Base-by-base conservation (phyloP, 306 rosid species). In the Senna siamea region DNA sequence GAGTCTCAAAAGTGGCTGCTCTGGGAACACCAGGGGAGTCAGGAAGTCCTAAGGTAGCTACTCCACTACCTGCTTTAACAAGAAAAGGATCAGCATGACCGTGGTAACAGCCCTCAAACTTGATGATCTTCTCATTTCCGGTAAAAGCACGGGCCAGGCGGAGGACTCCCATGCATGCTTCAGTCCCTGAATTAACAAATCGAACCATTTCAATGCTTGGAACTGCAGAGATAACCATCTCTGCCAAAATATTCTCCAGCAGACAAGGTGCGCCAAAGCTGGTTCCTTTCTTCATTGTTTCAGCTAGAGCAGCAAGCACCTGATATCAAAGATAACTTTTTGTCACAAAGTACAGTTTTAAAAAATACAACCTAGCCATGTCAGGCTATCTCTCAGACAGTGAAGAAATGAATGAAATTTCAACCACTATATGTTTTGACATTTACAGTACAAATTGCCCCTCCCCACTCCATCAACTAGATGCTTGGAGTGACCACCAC, bases 21-120 rank as follows among this genome's bases (percentile, higher is more conserved):
- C 60, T 87, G 1, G 99, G 99, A 46, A 94, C 99, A 60, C 96
- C 99, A 5, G 99, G 99, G 37, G 99, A 92, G 75, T 94, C 97
- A 5, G 99, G 99, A 69, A 94, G 99, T 65, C 99, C 99, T 22
- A 90, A 77, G 9, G 99, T 88, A 72, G 99, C 99, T 53, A 90
- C 96, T 55, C 96, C 99, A 78, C 97, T 91, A 20, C 99, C 99
- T 0, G 97, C 99, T 84, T 90, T 88, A 30, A 94, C 97, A 50
- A 94, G 97, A 81, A 92, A 94, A 54, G 98, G 96, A 80, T 94
- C 99, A 0, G 98, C 99, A 66, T 94, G 99, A 53, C 99, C 99
- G 60, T 94, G 99, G 81, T 94, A 92, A 83, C 99, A 94, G 14
- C 99, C 98, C 83, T 92, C 99, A 66, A 94, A 88, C 85, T 94